Conservation (phyloP, 768 basidiomycete species). For the Leccinellum luteum region DNA sequence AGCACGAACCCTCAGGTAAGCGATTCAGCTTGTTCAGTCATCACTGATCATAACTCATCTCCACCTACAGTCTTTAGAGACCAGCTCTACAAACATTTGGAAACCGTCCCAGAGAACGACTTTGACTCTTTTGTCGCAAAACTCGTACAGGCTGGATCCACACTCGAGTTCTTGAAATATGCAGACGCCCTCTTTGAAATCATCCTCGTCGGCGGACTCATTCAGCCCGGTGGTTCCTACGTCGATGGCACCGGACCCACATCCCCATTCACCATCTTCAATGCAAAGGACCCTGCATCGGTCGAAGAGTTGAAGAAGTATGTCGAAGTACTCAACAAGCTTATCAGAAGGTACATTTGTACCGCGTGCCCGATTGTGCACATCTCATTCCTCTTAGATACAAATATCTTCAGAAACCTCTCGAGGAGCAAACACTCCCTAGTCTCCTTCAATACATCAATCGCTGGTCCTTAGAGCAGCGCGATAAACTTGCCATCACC, state of each 20-base stretch:
- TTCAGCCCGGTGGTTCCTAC: constrained; percentile 93
- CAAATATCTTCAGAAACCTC: constrained; percentile 97
- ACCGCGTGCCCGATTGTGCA: constrained; percentile 2
- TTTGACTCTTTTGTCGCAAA: constrained; percentile 81
- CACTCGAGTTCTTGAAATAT: constrained; percentile 96
- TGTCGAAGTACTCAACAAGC: constrained; percentile 91
- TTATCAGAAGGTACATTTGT: constrained; percentile 77
- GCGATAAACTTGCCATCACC: constrained; percentile 81
- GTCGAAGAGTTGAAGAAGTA: constrained; percentile 90
- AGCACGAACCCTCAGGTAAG: constrained; percentile 83
- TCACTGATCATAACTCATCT: constrained; percentile 6
- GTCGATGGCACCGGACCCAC: constrained; percentile 83
- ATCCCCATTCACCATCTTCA: constrained; percentile 87
- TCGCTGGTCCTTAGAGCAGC: constrained; percentile 74
- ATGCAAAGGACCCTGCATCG: constrained; percentile 74
- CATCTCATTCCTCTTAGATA: constrained; percentile 53
- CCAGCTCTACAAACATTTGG: constrained; percentile 87
- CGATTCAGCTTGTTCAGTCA: neutral
- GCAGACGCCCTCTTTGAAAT: constrained; percentile 95
- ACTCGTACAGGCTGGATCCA: constrained; percentile 87
- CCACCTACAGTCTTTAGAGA: constrained; percentile 76
- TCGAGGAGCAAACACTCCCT: constrained; percentile 83
- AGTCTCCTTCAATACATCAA: constrained; percentile 85
- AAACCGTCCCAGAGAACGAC: constrained; percentile 74
- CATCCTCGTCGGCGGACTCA: constrained; percentile 90